Base-by-base conservation (phyloP, 495 filamentous ascomycete species). In the Friedmanniomyces simplex region DNA sequence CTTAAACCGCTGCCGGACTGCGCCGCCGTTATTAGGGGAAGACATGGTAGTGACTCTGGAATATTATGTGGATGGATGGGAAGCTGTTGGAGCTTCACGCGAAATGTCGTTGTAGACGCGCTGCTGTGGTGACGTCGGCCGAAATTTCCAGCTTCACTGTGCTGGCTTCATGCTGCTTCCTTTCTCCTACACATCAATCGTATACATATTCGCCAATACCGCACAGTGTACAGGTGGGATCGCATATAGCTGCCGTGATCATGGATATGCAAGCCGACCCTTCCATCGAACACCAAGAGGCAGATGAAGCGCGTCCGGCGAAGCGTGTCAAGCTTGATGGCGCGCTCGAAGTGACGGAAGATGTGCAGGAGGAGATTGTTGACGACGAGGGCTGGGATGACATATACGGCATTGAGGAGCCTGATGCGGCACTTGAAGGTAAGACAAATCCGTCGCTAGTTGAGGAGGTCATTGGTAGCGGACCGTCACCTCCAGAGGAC, bases 331-430 rank as follows among this genome's bases (percentile, higher is more conserved):
- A 37, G 22, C 49, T 64, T 2, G 61, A 64, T 14, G 57, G 50
- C 1, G 51, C 61, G 16, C 41, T 64, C 8, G 53, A 57, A 1
- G 20, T 55, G 10, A 64, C 61, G 5, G 58, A 60, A 28, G 61
- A 60, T 1, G 13, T 58, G 14, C 57, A 64, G 49, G 61, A 60
- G 12, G 57, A 64, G 24, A 50, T 60, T 8, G 46, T 60, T 8
- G 61, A 64, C 54, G 61, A 60, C 36, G 52, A 55, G 1, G 61
- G 37, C 37, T 60, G 57, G 57, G 61, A 60, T 46, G 61, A 63
- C 25, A 50, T 64, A 4, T 64, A 64, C 36, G 61, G 52, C 3
- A 24, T 20, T 22, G 13, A 10, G 32, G 49, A 32, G 49, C 11
- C 12, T 18, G 25, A 49, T n/a, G 41, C 18, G 4, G 18, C 3